A percentile compares a stretch with the other conserved stretches of the same genome.
Evolutionary conservation across 2,329 filamentous ascomycete species (phyloP).

Genomic region (Arachnomyces sp.): DNA sequence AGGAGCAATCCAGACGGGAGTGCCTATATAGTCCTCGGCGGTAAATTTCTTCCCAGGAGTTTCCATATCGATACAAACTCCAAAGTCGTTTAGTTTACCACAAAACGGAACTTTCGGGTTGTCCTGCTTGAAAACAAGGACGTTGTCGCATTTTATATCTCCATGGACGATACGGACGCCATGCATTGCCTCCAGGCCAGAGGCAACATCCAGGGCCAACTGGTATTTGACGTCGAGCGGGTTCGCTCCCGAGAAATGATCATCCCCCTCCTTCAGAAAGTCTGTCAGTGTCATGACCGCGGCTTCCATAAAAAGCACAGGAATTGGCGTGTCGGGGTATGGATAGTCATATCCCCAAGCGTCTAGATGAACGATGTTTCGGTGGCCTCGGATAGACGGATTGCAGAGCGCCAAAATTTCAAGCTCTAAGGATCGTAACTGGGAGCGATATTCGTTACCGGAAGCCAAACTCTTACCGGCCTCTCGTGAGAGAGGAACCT

Average conservation of each 20-base stretch:
- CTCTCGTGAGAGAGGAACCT: constrained; percentile 17
- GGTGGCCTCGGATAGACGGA: constrained; percentile 18
- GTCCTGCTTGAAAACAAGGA: constrained; percentile 18
- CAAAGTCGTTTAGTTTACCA: constrained; percentile 23
- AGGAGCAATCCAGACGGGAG: constrained; percentile 18
- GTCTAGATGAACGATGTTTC: constrained; percentile 18
- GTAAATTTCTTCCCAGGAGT: constrained; percentile 13
- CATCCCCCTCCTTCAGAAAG: constrained; percentile 13
- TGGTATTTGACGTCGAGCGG: constrained; percentile 16
- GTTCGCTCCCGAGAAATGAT: constrained; percentile 5
- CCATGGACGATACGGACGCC: constrained; percentile 20
- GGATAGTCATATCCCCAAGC: constrained; percentile 24
- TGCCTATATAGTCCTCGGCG: constrained; percentile 19
- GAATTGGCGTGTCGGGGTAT: constrained; percentile 18
- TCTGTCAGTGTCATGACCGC: constrained; percentile 20
- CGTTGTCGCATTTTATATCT: constrained; percentile 23
- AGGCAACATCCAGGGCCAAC: constrained; percentile 17
- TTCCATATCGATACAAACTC: constrained; percentile 22
- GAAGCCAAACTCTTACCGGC: constrained; percentile 15
- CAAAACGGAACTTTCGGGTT: constrained; percentile 17
- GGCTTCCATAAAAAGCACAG: constrained; percentile 21
- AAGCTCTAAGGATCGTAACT: constrained; percentile 18
- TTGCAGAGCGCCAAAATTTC: constrained; percentile 22
- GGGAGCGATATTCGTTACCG: constrained; percentile 18
- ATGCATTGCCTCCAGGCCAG: constrained; percentile 20